Evolutionary conservation across 2,329 filamentous ascomycete species (phyloP), one percentile per base, ranked within the genome.

Genomic region (Aureobasidium sp.): DNA sequence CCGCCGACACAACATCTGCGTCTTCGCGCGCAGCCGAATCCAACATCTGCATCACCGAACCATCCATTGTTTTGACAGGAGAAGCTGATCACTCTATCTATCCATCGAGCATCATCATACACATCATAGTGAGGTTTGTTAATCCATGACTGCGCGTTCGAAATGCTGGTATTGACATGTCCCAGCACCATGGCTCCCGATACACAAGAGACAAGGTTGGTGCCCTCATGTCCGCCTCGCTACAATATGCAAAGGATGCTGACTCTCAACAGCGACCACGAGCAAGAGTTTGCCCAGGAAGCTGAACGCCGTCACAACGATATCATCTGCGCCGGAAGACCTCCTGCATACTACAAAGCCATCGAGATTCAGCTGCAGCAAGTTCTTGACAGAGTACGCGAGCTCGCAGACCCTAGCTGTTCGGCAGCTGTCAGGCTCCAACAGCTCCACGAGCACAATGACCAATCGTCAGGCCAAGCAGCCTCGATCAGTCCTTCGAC

Each of bases 381-480:
- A 43, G 53, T 46, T 3, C 53, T 57, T 21, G 40, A 45, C 40
- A 37, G n/a, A 25, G 53, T 57, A 8, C 53, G 53, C 40, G 38
- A 46, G 15, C 40, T 57, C 8, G 29, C n/a, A 27, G 19, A 57
- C 23, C 51, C 37, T 7, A n/a, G 21, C 40, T 35, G 21, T 27
- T 55, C 51, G 19, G 47, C 27, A 40, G 64, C 65, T 35, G 49
- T 55, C n/a, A 61, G 59, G n/a, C 54, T 69, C 8, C 61, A 62
- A 37, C 61, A 58, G 23, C 53, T 62, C 25, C 66, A 67, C 46
- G 64, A 63, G 29, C 50, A 23, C 17, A 46, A 21, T 19, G 35
- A 27, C 31, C 50, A 15, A 46, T 61, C 45, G 8, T 21, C 38
- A 4, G 15, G 13, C 10, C 29, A 25, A 13, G 33, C 53, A 21